Evolutionary conservation across 78 protist species (phyloP), one percentile per base, ranked within the genome.

Genomic region (Mastigamoeba balamuthi): DNA sequence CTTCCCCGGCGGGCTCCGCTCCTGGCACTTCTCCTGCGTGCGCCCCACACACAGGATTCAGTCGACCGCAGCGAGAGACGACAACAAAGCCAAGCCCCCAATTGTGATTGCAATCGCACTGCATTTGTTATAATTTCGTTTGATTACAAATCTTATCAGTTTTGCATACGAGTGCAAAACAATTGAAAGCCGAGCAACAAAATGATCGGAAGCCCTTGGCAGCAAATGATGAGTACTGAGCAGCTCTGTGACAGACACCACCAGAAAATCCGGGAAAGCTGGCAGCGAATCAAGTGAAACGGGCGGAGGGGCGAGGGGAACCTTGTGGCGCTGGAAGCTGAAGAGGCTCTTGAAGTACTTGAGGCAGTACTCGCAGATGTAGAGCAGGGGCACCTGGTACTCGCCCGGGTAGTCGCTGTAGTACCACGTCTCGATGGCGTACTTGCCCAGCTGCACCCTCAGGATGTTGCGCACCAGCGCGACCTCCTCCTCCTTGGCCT

Each of bases 391-490:
- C 7, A 70, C 44, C 36, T 80, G 58, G 65, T 76, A 88, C 43
- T 96, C 99, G 38, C 91, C 95, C 0, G 96, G 96, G 40, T 81
- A 96, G 0, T 97, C 97, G 0, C 92, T 72, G 52, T 86, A 94
- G 72, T 96, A 94, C 98, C 98, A 95, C 6, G 98, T 90, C 6
- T 92, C 96, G 35, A 95, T 80, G 65, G 86, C 90, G 75, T 80
- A 91, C 72, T 72, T 72, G 43, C 95, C 92, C 35, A 91, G 38
- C 72, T 85, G 90, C 0, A 94, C 65, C 1, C 44, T 42, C 17
- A 73, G 76, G 29, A 94, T 83, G 71, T 95, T 95, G 75, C 93
- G 92, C 42, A 95, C 95, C 35, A 83, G 85, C 0, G 94, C 81
- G 9, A 85, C 87, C 66, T 91, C 95, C 36, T 93, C 95, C 48